Evolutionary conservation across 1,139 yeast genomes (phyloP).

Genomic region (Debaryomyces coudertii): DNA sequence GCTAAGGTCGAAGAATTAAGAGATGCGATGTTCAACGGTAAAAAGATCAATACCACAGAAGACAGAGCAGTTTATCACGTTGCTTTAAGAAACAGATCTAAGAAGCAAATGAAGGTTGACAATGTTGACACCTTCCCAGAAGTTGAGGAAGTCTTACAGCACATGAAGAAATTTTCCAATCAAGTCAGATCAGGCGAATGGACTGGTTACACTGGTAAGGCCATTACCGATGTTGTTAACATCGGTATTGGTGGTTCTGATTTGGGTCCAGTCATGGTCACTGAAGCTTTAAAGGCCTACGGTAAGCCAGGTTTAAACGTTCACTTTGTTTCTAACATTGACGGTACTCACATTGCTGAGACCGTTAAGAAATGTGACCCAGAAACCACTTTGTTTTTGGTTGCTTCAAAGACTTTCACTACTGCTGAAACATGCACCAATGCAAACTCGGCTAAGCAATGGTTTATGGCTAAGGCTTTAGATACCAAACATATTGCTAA

Average conservation of each 20-base stretch:
- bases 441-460: conserved; percentile 90
- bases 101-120: conserved; percentile 83
- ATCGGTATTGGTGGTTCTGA: conserved; percentile 99
- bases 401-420: conserved; percentile 98
- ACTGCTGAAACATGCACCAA: conserved; percentile 97
- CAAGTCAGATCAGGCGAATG: conserved; percentile 88
- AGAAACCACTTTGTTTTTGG: conserved; percentile 90
- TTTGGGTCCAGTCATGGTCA: conserved; percentile 98
- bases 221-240: conserved; percentile 91
- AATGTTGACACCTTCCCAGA: conserved; percentile 87
- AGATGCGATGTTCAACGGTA: conserved; percentile 90
- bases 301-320: conserved; percentile 73
- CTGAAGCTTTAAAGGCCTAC: conserved; percentile 94
- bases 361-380: conserved; percentile 74
- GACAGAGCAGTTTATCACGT: conserved; percentile 96
- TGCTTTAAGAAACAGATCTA: conserved; percentile 90
- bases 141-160: conserved; percentile 86
- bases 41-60: conserved; percentile 92
- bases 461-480: conserved; percentile 82
- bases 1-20: conserved; percentile 86
- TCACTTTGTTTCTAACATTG: conserved; percentile 96
- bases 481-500: conserved; percentile 79
- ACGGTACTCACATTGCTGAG: conserved; percentile 97
- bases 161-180: conserved; percentile 94
- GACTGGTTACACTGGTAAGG: conserved; percentile 96